Evolutionary conservation across 192 early-diverging fungal genomes (phyloP), one percentile per base, ranked within the genome.

Genomic region (Coemansia sp.): DNA sequence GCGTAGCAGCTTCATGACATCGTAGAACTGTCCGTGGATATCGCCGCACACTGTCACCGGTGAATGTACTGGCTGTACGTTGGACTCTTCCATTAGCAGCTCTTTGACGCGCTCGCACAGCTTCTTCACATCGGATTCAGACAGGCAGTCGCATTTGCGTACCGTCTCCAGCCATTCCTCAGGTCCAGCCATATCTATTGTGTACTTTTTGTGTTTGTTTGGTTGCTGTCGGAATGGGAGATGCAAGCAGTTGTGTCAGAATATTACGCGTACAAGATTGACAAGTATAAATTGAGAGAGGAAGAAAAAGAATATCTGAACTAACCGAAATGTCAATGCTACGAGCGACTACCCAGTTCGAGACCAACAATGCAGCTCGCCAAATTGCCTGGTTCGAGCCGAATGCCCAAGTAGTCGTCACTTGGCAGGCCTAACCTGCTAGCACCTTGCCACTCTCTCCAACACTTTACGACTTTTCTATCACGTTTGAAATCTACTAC

Each of bases 51-150:
- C 93, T 0, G 97, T 98, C 20, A 98, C 97, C 24, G 97, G 97
- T 44, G 94, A 91, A 61, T 89, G 86, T 20, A 99, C 97, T 15
- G 95, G 93, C 73, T 99, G 97, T 58, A 99, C 94, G 83, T 99
- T 99, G 12, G 94, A 95, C 79, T 99, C 97, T 74, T 99, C 97
- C 88, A 99, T 95, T 56, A 98, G 80, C 27, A 98, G 87, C 80
- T 97, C 94, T 76, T 97, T 99, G 53, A 96, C 96, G 89, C 94
- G 95, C 68, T 99, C 97, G 77, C 97, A 99, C 27, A 99, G 89
- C 78, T 91, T 90, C 83, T 97, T 98, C 67, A 99, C 98, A 76
- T 97, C 97, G 2, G 88, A 80, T 84, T 99, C 97, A 16, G 93
- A 89, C 35, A 99, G 83, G 68, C 92, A 95, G 76, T 97, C 91